These are phyloP conservation scores for Penicillium canescens DNA, from an alignment of 495 filamentous ascomycete genomes.

Conservation along the genomic window DNA sequence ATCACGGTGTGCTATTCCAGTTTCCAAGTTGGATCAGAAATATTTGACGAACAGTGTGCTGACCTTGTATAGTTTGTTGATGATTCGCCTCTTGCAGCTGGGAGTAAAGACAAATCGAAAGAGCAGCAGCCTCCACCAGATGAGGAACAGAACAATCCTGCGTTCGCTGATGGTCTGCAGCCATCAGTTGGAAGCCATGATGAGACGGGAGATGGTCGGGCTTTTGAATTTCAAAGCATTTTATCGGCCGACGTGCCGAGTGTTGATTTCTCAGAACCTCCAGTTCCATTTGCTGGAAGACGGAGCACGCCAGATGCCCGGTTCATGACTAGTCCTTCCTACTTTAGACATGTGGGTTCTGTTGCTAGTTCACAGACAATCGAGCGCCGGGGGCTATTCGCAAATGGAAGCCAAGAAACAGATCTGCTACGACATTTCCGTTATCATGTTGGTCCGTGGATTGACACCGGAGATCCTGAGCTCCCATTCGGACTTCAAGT, in stretches of 20 bases:
- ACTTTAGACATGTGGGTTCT: background rate
- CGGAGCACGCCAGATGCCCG: background rate
- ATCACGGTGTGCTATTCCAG: slow-evolving; percentile 18
- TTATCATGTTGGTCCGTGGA: slow-evolving; percentile 28
- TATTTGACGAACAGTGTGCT: background rate
- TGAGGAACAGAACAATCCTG: background rate
- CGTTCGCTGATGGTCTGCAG: background rate
- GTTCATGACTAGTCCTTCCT: slow-evolving; percentile 3
- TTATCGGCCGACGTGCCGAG: background rate
- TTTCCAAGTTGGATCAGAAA: too few relatives aligned
- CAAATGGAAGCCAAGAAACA: slow-evolving; percentile 19
- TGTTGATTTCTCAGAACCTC: slow-evolving; percentile 1
- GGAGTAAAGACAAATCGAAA: slow-evolving; percentile 3
- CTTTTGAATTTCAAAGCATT: slow-evolving; percentile 13
- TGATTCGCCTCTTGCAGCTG: slow-evolving; percentile 17
- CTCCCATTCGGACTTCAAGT: slow-evolving; percentile 22
- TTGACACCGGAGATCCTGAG: slow-evolving; percentile 25
- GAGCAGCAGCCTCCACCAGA: background rate
- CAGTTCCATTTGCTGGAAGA: background rate
- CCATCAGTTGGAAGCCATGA: background rate
- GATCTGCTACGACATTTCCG: slow-evolving; percentile 27
- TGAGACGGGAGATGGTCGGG: background rate
- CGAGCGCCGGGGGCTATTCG: background rate
- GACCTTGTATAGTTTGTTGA: slow-evolving; percentile 23
- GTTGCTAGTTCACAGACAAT: background rate